Evolutionary conservation across 768 basidiomycete species (phyloP).

Genomic region (Tylopilus intermedius): DNA sequence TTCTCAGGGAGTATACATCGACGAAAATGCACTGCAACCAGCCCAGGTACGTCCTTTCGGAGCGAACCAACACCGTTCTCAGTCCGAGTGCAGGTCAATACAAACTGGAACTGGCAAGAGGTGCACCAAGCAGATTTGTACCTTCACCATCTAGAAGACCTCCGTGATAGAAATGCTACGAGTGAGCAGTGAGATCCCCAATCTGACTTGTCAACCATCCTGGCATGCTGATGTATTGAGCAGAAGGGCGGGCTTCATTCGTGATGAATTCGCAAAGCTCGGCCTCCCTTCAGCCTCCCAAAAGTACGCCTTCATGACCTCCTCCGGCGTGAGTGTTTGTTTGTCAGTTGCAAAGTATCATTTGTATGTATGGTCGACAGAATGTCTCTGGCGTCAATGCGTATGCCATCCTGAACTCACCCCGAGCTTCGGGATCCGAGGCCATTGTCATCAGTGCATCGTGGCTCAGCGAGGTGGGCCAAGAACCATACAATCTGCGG

Average conservation of each 20-base stretch:
- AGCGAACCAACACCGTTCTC: neutral
- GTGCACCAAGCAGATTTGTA: conserved; percentile 85
- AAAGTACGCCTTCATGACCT: conserved; percentile 53
- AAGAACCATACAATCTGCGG: conserved; percentile 67
- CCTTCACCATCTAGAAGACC: conserved; percentile 59
- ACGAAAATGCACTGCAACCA: conserved; percentile 95
- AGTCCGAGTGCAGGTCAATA: conserved; percentile 62
- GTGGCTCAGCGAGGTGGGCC: conserved; percentile 67
- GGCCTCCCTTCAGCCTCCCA: conserved; percentile 72
- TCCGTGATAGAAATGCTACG: conserved; percentile 60
- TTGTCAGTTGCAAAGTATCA: neutral
- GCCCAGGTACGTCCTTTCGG: conserved; percentile 56
- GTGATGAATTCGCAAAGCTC: conserved; percentile 62
- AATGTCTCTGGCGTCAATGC: conserved; percentile 65
- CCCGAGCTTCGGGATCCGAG: conserved; percentile 89
- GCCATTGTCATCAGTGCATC: conserved; percentile 89
- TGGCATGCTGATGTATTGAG: neutral
- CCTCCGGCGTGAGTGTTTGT: conserved; percentile 40
- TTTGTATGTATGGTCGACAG: conserved; percentile 33
- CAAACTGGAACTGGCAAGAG: conserved; percentile 88
- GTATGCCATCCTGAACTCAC: conserved; percentile 77
- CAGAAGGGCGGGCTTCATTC: conserved; percentile 64
- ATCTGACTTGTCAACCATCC: neutral
- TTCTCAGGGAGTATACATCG: conserved; percentile 72
- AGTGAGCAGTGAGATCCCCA: conserved; percentile 59